Evolutionary conservation across 2,329 filamentous ascomycete genomes (phyloP).

Genomic region (Fusarium sp.): DNA sequence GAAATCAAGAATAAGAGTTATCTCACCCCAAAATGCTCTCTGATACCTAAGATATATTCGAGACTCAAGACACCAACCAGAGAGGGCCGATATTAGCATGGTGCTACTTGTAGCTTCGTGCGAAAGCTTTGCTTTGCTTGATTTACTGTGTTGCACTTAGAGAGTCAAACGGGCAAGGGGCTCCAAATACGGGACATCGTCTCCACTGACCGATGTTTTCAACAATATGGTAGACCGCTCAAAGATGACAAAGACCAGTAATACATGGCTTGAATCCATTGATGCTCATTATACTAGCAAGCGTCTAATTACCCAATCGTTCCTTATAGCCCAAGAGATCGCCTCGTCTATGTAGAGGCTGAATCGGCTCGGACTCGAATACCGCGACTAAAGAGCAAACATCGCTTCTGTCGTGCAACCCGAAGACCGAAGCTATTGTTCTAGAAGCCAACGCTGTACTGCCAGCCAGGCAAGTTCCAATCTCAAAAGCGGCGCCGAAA

Average conservation of each 20-base stretch:
- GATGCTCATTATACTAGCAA: too few species aligned
- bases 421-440: slow-evolving; percentile 20
- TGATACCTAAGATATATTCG: too few species aligned
- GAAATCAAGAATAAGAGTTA: too few species aligned
- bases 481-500: not conserved
- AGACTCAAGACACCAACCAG: too few species aligned
- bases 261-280: not conserved
- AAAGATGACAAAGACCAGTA: slow-evolving; percentile 2
- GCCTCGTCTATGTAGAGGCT: too few species aligned
- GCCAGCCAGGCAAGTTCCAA: not conserved
- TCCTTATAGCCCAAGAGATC: not conserved
- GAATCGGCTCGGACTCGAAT: not conserved
- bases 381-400: slow-evolving; percentile 4
- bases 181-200: not conserved
- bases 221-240: not conserved
- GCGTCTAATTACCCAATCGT: not conserved
- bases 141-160: too few species aligned
- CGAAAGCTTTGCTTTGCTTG: too few species aligned
- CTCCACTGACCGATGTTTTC: not conserved
- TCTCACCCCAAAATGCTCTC: too few species aligned
- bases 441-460: not conserved
- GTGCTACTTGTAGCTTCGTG: too few species aligned
- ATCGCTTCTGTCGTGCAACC: not conserved
- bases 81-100: too few species aligned
- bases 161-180: not conserved